Evolutionary conservation across 2,329 filamentous ascomycete species (phyloP), one percentile per base, ranked within the genome.

Genomic region (Trichoderma sp.): DNA sequence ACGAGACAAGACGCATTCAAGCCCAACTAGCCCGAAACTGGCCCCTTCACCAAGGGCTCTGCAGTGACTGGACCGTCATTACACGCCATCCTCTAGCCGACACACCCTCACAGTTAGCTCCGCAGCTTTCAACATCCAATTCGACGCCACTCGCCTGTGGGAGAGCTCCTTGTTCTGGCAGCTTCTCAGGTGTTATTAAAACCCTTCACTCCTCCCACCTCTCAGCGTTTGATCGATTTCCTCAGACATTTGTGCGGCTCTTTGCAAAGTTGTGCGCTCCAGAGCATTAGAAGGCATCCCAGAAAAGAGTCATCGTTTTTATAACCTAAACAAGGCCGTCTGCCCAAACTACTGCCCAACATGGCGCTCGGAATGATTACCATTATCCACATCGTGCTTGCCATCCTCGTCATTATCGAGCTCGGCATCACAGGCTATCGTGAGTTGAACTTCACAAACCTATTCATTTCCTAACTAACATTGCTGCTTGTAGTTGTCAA

Each of bases 401-500:
- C 85, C 12, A 75, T 93, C 53, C 88, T 97, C 76, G 86, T 90
- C 43, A 84, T 96, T 73, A 89, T 95, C 74, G 89, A 94, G 76
- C 87, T 97, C 11, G 93, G 91, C 26, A 81, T 97, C 43, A 91
- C 89, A 62, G 91, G 87, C 67, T 94, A 95, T 78, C 84, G 93
- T 94, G 84, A 32, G 87, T 77, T 32, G 4, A 23, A 9, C 17
- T 9, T 23, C 34, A 26, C 28, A 5, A n/a, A 4, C 15, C 39
- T n/a, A 3, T 6, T 8, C 4, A 13, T 28, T 3, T 23, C 23
- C 23, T 23, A 23, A 12, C 39, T 63, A 65, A 66, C 59, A 32
- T 6, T 17, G 1, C 7, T 26, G 8, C 3, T 12, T n/a, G 2
- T 59, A 75, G 74, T 73, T 53, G 72, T 75, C 26, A 53, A 74